These are phyloP conservation scores for Rhizoclosmatium sp. DNA, from an alignment of 192 early-diverging fungal species.

Conservation along the genomic window DNA sequence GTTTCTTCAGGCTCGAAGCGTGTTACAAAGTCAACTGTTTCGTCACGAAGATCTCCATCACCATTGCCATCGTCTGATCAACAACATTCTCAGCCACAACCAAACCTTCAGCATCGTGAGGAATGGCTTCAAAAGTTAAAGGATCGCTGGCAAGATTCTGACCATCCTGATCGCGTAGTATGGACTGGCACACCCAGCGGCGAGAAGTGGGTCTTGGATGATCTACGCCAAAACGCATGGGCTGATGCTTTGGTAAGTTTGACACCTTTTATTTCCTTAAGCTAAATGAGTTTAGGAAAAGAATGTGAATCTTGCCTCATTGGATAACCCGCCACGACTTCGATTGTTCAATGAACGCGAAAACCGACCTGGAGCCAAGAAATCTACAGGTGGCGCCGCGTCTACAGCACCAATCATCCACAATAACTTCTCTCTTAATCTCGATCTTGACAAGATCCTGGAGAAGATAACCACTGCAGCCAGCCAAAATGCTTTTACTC, in stretches of 20 bases:
- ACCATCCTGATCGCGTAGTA: no score
- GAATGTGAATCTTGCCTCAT: neutral
- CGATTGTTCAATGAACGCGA: neutral
- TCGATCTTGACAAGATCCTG: neutral
- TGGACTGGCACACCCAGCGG: no score
- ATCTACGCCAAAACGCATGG: neutral
- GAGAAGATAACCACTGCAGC: neutral
- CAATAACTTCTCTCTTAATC: no score
- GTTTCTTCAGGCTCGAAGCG: neutral
- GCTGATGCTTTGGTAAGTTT: neutral
- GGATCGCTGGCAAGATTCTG: no score
- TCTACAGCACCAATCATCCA: neutral
- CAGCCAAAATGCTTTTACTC: no score
- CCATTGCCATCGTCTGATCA: neutral
- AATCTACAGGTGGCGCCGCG: neutral
- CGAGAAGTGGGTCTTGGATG: neutral
- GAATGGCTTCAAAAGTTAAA: no score
- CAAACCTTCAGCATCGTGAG: no score
- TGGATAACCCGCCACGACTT: neutral
- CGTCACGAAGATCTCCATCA: neutral
- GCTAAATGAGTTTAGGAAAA: neutral
- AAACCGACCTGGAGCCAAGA: neutral
- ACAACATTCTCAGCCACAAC: no score
- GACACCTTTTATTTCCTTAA: neutral
- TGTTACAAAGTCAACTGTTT: neutral